phyloP scores from a whole-genome alignment of 805 yeast species.

The Starmerella khaoyaiensis region DNA sequence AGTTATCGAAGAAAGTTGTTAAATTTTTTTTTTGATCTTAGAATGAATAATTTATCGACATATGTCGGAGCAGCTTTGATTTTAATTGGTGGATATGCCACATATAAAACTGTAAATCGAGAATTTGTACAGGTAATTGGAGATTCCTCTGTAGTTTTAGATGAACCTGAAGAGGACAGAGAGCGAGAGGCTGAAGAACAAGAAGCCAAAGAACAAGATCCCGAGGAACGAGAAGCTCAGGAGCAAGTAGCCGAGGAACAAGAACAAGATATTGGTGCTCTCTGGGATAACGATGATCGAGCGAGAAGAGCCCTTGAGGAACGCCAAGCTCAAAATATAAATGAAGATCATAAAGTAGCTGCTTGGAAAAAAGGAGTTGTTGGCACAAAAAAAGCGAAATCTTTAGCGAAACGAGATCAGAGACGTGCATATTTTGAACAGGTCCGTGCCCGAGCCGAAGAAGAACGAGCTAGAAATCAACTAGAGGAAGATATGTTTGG shows the following conservation, averaged over 20 bases:
- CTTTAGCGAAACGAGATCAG: conserved; percentile 26
- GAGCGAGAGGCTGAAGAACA: background rate
- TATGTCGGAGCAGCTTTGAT: conserved; percentile 2
- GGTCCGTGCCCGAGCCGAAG: conserved; percentile 25
- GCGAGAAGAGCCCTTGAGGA: conserved; percentile 19
- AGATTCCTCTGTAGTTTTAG: conserved; percentile 3
- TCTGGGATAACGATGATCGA: conserved; percentile 15
- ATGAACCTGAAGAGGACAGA: background rate
- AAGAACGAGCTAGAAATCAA: conserved; percentile 18
- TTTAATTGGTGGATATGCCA: conserved; percentile 1
- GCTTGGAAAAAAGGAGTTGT: conserved; percentile 24
- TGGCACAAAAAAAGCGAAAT: conserved; percentile 28
- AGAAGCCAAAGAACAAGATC: too few species aligned
- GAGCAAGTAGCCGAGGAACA: too few species aligned
- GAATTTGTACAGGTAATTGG: conserved; percentile 7
- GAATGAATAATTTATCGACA: too few species aligned
- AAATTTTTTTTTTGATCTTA: too few species aligned
- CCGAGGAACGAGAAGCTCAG: too few species aligned
- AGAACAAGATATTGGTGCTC: conserved; percentile 12
- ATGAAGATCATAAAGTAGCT: conserved; percentile 5
- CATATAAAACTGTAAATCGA: background rate
- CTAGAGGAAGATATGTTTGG: conserved; percentile 24
- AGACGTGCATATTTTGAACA: conserved; percentile 27
- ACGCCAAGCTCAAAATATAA: conserved; percentile 6
- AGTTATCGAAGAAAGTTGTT: too few species aligned